phyloP scores from a whole-genome alignment of 2,329 filamentous ascomycete species.

The Metarhizium humberi region DNA sequence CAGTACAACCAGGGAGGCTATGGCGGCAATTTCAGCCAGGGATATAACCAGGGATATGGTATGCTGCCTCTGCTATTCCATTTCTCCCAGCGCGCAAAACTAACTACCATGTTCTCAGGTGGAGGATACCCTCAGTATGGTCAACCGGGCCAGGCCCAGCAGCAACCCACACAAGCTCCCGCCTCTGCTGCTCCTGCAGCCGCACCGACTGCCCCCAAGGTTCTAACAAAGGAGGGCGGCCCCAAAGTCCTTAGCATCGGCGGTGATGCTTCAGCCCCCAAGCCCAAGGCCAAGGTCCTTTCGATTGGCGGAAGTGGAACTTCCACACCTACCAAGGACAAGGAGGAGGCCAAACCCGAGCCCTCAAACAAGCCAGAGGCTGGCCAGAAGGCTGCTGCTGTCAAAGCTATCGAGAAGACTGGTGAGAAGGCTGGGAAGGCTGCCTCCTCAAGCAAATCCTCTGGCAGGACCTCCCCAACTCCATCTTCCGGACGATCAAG shows the following conservation, averaged over 20 bases:
- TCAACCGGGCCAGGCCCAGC: constrained; percentile 28
- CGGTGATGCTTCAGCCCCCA: constrained; percentile 42
- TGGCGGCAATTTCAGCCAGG: constrained; percentile 40
- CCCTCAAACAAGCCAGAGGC: constrained; percentile 49
- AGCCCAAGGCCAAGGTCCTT: constrained; percentile 40
- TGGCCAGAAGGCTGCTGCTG: constrained; percentile 74
- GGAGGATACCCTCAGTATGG: constrained; percentile 46
- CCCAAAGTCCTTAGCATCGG: constrained; percentile 65
- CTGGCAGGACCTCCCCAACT: constrained; percentile 70
- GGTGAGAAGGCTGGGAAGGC: constrained; percentile 49
- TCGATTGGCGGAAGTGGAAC: constrained; percentile 30
- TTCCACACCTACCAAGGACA: constrained; percentile 26
- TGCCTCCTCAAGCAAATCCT: constrained; percentile 30
- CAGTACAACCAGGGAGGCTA: constrained; percentile 42
- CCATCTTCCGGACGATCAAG: constrained; percentile 80
- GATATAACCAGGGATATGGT: constrained; percentile 39
- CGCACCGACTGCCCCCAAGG: constrained; percentile 16
- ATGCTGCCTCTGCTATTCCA: constrained; percentile 1
- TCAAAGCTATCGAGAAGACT: constrained; percentile 87
- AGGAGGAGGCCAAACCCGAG: constrained; percentile 41
- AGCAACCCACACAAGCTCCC: constrained; percentile 31
- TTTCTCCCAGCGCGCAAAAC: neutral
- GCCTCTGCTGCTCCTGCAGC: constrained; percentile 35
- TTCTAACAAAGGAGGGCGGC: constrained; percentile 44
- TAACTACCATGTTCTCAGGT: constrained; percentile 16